phyloP scores from a whole-genome alignment of 2,329 filamentous ascomycete genomes.

The Hypomyces rosellus region DNA sequence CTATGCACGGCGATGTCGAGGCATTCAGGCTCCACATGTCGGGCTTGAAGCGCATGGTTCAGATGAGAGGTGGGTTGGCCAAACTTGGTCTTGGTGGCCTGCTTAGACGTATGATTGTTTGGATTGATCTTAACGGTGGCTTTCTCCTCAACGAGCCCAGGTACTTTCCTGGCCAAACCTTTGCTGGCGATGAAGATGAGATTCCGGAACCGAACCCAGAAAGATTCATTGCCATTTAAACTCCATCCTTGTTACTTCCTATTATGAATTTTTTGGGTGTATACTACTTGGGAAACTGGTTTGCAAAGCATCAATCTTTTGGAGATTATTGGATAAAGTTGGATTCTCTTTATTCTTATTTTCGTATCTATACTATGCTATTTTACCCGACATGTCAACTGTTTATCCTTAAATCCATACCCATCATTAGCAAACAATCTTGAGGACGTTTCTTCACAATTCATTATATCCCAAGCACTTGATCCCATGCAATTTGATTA shows the following conservation, averaged over 20 bases:
- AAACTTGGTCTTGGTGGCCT: conserved; percentile 38
- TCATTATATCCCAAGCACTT: no score
- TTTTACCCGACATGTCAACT: no score
- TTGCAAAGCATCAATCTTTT: no score
- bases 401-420: no score
- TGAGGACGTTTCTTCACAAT: no score
- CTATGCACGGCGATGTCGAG: conserved; percentile 38
- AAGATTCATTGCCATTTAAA: conserved; percentile 23
- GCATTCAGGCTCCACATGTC: conserved; percentile 43
- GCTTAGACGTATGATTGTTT: conserved; percentile 39
- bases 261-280: neutral
- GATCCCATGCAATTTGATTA: no score
- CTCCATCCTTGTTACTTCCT: neutral
- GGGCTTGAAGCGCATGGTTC: conserved; percentile 36
- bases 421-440: no score
- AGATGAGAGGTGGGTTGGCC: conserved; percentile 37
- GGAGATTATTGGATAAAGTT: no score
- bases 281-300: no score
- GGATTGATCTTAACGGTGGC: conserved; percentile 39
- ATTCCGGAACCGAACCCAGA: conserved; percentile 26
- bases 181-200: conserved; percentile 14
- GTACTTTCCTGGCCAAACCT: conserved; percentile 27
- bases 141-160: conserved; percentile 27
- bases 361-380: no score
- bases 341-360: no score